Percentiles rank a stretch among this genome's conserved stretches.
phyloP scores from a whole-genome alignment of 129 eudicot species.

The Apium graveolens region DNA sequence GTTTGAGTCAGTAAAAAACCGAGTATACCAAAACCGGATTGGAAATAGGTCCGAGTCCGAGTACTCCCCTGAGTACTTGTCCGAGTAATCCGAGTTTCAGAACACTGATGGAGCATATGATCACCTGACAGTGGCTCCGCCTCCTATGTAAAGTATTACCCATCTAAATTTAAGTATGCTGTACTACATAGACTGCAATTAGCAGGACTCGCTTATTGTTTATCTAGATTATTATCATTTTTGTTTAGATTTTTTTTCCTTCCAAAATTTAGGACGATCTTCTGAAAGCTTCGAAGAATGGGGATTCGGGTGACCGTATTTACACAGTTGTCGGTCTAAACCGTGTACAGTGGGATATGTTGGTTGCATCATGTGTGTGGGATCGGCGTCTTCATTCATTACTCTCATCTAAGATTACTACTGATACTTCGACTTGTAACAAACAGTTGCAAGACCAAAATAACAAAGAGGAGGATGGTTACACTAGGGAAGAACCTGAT shows the following conservation, averaged over 20 bases:
- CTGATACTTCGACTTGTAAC: slow-evolving; percentile 13
- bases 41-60: too few species aligned
- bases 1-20: too few species aligned
- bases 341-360: slow-evolving; percentile 52
- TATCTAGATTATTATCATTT: neutral
- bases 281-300: slow-evolving; percentile 28
- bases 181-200: neutral
- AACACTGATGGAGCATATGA: neutral
- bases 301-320: slow-evolving; percentile 27
- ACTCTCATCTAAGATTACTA: slow-evolving; percentile 44
- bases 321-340: slow-evolving; percentile 58
- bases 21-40: too few species aligned
- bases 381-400: slow-evolving; percentile 61
- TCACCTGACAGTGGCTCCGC: neutral
- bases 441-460: slow-evolving; percentile 7
- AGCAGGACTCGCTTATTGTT: neutral
- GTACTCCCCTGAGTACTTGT: too few species aligned
- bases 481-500: slow-evolving; percentile 12
- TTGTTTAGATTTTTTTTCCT: neutral
- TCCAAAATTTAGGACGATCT: slow-evolving; percentile 39
- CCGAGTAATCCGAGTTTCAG: too few species aligned
- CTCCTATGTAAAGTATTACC: neutral
- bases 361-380: slow-evolving; percentile 74
- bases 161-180: neutral
- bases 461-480: slow-evolving; percentile 15